Evolutionary conservation across 495 filamentous ascomycete species (phyloP), one percentile per base, ranked within the genome.

Genomic region (Podospora pseudoanserina): DNA sequence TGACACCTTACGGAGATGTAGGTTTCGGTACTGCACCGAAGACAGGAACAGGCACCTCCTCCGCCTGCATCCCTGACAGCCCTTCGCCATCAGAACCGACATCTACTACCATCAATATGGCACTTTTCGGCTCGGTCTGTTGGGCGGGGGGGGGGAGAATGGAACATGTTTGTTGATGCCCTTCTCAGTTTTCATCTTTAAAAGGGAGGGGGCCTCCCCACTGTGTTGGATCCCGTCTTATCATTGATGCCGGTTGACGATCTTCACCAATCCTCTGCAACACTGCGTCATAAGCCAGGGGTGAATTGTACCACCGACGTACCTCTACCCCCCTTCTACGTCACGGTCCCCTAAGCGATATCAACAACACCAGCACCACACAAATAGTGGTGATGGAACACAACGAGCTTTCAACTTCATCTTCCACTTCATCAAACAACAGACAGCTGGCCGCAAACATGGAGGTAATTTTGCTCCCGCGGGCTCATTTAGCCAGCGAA

Each of bases 211-310:
- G 56, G 56, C 1, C 56, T 18, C 6, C 56, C 56, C 56, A 49
- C 39, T 16, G 3, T 18, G 56, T 59, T 20, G 56, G 59, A 28
- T 61, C 16, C 6, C n/a, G 16, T 23, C 16, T 26, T 28, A 6
- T 18, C 59, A 61, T 32, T 28, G 26, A 61, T 26, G 59, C 26
- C 27, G 26, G 4, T 34, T 15, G 30, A 28, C 19, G 16, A 26
- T 28, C 26, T 6, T 26, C 59, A 61, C n/a, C 59, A 61, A 61
- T 30, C 6, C 6, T 49, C 20, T 61, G 27, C 20, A 28, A 44
- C 13, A 49, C 61, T 63, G 61, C 61, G 61, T 63, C 61, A 63
- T 63, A 63, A 32, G 30, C 32, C 61, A 49, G 30, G 61, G 28
- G 16, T 39, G 32, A 7, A 49, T 63, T 16, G 18, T 44, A 39